Conservation (phyloP, 768 basidiomycete genomes). For the Termitomyces sp. region DNA sequence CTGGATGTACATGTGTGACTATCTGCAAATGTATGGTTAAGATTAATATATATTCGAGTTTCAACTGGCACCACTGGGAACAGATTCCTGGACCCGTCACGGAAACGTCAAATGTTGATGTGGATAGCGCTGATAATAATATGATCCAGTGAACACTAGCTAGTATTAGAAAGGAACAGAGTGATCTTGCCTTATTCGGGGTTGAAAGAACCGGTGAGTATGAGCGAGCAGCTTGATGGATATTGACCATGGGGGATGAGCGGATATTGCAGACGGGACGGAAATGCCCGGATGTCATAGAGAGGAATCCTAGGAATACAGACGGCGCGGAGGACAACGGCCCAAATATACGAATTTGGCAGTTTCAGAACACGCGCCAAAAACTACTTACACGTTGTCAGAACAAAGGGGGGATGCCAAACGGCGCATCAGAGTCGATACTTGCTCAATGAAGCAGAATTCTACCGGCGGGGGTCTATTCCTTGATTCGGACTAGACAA, state of each 20-base stretch:
- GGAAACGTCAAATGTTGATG: slow-evolving; percentile 12
- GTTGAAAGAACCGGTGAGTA: slow-evolving; percentile 4
- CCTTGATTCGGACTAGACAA: too few relatives aligned
- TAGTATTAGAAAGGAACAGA: not conserved
- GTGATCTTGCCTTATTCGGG: not conserved
- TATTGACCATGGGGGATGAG: not conserved
- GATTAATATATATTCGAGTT: not conserved
- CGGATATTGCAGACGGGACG: not conserved
- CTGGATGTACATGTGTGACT: slow-evolving; percentile 1
- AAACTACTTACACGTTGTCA: not conserved
- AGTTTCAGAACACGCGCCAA: not conserved
- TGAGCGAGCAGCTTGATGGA: not conserved
- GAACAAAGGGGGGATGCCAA: not conserved
- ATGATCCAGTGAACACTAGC: slow-evolving; percentile 5
- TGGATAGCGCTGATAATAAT: not conserved
- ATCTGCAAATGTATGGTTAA: not conserved
- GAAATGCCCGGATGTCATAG: slow-evolving; percentile 8
- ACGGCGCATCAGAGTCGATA: not conserved
- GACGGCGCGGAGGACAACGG: not conserved
- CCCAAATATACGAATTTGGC: not conserved
- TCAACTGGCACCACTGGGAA: not conserved
- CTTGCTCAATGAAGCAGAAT: not conserved
- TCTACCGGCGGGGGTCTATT: not conserved
- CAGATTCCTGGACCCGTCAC: not conserved
- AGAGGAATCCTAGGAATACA: not conserved